phyloP scores from a whole-genome alignment of 2,329 filamentous ascomycete species.

The Chaetomiaceae sp. region DNA sequence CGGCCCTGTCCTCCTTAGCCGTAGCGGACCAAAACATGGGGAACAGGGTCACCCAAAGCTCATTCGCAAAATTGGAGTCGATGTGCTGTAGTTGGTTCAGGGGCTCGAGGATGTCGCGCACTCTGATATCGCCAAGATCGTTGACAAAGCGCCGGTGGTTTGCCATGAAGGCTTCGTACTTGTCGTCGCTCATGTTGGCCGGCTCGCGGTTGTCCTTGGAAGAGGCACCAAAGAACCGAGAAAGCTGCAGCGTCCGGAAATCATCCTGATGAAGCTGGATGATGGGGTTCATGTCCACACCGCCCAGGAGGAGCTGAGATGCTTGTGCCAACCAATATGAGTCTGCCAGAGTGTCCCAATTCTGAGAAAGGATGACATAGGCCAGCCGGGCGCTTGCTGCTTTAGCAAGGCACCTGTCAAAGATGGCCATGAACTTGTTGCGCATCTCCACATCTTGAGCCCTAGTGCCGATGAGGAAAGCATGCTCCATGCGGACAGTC shows the following conservation, averaged over 20 bases:
- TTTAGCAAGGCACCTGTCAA: slow-evolving; percentile 90
- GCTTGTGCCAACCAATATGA: slow-evolving; percentile 97
- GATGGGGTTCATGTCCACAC: slow-evolving; percentile 76
- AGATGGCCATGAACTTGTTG: slow-evolving; percentile 93
- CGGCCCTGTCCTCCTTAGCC: slow-evolving; percentile 78
- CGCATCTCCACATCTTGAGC: slow-evolving; percentile 95
- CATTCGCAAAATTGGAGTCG: slow-evolving; percentile 73
- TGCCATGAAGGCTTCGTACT: slow-evolving; percentile 72
- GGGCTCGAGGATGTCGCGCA: slow-evolving; percentile 84
- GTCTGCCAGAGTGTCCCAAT: slow-evolving; percentile 92
- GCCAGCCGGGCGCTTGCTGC: slow-evolving; percentile 82
- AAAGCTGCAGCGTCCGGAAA: slow-evolving; percentile 71
- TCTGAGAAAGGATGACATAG: slow-evolving; percentile 86
- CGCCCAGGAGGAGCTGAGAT: slow-evolving; percentile 85
- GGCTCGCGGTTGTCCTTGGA: slow-evolving; percentile 61
- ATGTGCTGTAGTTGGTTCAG: slow-evolving; percentile 88
- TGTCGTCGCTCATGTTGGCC: slow-evolving; percentile 72
- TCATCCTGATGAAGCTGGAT: slow-evolving; percentile 79
- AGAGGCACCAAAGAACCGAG: slow-evolving; percentile 68
- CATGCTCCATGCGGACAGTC: slow-evolving; percentile 95
- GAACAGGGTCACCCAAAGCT: slow-evolving; percentile 88
- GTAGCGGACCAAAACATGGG: slow-evolving; percentile 91
- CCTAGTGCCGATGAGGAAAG: slow-evolving; percentile 91
- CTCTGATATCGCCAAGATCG: slow-evolving; percentile 79
- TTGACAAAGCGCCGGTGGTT: slow-evolving; percentile 77